These are phyloP conservation scores for Leccinum truebloodii DNA, from an alignment of 768 basidiomycete genomes.

Conservation along the genomic window DNA sequence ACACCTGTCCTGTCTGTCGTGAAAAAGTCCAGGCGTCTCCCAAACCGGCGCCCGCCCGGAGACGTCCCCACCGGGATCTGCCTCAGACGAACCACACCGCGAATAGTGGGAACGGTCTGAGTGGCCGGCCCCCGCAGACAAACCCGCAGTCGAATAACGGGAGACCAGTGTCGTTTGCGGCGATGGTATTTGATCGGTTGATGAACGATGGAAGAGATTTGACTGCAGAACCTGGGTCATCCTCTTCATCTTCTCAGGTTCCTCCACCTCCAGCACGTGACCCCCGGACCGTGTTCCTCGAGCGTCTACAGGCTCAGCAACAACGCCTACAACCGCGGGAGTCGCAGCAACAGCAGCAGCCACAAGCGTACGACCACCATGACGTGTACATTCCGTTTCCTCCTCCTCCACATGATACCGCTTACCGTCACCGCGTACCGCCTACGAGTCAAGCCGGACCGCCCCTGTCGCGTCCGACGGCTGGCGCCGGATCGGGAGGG, in stretches of 20 bases:
- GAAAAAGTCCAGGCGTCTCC: slow-evolving; percentile 46
- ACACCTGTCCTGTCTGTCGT: slow-evolving; percentile 82
- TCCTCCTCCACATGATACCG: slow-evolving; percentile 4
- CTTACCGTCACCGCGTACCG: slow-evolving; percentile 9
- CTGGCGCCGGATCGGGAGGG: background rate
- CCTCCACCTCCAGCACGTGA: slow-evolving; percentile 7
- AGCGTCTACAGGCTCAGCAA: slow-evolving; percentile 19
- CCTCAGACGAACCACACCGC: slow-evolving; percentile 14
- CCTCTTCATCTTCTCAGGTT: background rate
- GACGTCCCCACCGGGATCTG: slow-evolving; percentile 15
- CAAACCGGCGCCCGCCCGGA: slow-evolving; percentile 25
- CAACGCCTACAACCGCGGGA: slow-evolving; percentile 13
- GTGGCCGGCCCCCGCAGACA: slow-evolving; percentile 8
- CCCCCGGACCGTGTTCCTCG: slow-evolving; percentile 5
- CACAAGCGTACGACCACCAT: slow-evolving; percentile 4
- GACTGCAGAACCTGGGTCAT: slow-evolving; percentile 8
- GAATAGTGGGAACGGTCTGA: slow-evolving; percentile 3
- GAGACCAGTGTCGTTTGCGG: slow-evolving; percentile 18
- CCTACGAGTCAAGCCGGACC: slow-evolving; percentile 13
- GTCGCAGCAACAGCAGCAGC: slow-evolving; percentile 5
- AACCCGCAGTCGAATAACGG: slow-evolving; percentile 12
- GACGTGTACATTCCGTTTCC: slow-evolving; percentile 2
- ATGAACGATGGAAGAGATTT: slow-evolving; percentile 18
- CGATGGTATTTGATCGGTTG: slow-evolving; percentile 24
- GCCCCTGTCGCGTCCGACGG: slow-evolving; percentile 5